Conservation (phyloP, 1,139 yeast genomes). For the Hanseniaspora sp. region DNA sequence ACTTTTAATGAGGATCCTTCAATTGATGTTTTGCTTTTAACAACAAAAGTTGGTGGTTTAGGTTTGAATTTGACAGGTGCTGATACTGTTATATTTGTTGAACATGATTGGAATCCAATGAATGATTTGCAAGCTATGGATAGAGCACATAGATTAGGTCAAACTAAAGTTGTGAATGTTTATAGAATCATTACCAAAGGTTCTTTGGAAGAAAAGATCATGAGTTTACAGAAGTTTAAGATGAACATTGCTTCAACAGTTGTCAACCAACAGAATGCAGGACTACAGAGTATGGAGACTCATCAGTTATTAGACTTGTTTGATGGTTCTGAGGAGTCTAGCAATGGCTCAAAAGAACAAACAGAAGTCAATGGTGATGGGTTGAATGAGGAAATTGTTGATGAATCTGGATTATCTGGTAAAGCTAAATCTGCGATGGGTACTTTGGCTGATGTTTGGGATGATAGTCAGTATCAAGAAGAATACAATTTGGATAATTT, state of each 20-base stretch:
- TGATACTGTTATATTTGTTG: slow-evolving; percentile 95
- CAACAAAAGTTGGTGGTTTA: slow-evolving; percentile 96
- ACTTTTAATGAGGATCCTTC: slow-evolving; percentile 95
- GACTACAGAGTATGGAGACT: slow-evolving; percentile 91
- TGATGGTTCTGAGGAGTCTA: slow-evolving; percentile 39
- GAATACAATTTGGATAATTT: slow-evolving; percentile 90
- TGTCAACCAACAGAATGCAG: slow-evolving; percentile 92
- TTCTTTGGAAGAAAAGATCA: slow-evolving; percentile 91
- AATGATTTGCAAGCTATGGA: slow-evolving; percentile 99
- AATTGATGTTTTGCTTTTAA: slow-evolving; percentile 78
- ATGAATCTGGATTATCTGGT: slow-evolving; percentile 33
- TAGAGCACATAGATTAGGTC: slow-evolving; percentile 95
- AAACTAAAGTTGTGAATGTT: slow-evolving; percentile 92
- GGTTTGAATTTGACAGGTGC: slow-evolving; percentile 97
- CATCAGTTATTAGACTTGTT: slow-evolving; percentile 85
- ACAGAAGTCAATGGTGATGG: slow-evolving; percentile 24
- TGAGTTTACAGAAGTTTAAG: slow-evolving; percentile 96
- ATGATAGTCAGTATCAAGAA: slow-evolving; percentile 88
- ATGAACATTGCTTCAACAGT: slow-evolving; percentile 94
- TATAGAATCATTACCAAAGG: slow-evolving; percentile 84
- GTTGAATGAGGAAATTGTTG: slow-evolving; percentile 31
- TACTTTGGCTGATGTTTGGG: slow-evolving; percentile 92
- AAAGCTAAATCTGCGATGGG: slow-evolving; percentile 44
- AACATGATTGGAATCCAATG: slow-evolving; percentile 99
- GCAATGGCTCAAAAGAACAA: slow-evolving; percentile 16